Evolutionary conservation across 2,329 filamentous ascomycete genomes (phyloP).

Genomic region (Ophiosphaerella narmari): DNA sequence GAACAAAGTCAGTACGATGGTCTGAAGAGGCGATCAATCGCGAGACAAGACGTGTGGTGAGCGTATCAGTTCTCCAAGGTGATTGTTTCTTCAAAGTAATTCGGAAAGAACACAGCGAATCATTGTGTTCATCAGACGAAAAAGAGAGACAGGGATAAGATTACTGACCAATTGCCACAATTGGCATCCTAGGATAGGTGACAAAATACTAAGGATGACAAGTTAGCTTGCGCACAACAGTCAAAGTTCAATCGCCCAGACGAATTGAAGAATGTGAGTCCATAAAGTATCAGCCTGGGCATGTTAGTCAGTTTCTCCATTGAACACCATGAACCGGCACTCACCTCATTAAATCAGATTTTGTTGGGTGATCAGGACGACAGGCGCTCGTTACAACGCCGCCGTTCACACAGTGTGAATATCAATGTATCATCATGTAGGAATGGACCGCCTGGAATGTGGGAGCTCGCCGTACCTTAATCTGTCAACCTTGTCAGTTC

Average conservation of each 20-base stretch:
- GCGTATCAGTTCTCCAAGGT: conserved; percentile 68
- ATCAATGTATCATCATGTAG: conserved; percentile 66
- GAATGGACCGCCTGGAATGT: conserved; percentile 49
- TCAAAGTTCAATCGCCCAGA: conserved; percentile 5
- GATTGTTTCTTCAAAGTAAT: conserved; percentile 65
- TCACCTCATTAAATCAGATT: conserved; percentile 74
- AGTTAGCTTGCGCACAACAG: conserved; percentile 28
- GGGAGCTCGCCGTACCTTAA: conserved; percentile 29
- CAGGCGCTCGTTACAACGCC: conserved; percentile 53
- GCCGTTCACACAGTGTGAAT: conserved; percentile 73
- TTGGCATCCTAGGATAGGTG: background rate
- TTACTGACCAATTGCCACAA: conserved; percentile 18
- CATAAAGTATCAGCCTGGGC: conserved; percentile 46
- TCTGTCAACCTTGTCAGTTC: conserved; percentile 31
- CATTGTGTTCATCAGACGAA: conserved; percentile 62
- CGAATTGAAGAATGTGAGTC: conserved; percentile 23
- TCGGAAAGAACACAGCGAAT: conserved; percentile 70
- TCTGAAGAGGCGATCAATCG: background rate
- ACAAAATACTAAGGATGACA: conserved; percentile 9
- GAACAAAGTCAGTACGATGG: background rate
- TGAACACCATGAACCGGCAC: conserved; percentile 7
- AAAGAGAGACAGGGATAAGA: conserved; percentile 3
- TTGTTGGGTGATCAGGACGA: conserved; percentile 66
- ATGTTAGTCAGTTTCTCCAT: conserved; percentile 24
- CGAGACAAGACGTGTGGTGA: background rate